A percentile compares a stretch with the other conserved stretches of the same genome.
phyloP scores from a whole-genome alignment of 2,329 filamentous ascomycete genomes.

The Ceratocystis cubensis region DNA sequence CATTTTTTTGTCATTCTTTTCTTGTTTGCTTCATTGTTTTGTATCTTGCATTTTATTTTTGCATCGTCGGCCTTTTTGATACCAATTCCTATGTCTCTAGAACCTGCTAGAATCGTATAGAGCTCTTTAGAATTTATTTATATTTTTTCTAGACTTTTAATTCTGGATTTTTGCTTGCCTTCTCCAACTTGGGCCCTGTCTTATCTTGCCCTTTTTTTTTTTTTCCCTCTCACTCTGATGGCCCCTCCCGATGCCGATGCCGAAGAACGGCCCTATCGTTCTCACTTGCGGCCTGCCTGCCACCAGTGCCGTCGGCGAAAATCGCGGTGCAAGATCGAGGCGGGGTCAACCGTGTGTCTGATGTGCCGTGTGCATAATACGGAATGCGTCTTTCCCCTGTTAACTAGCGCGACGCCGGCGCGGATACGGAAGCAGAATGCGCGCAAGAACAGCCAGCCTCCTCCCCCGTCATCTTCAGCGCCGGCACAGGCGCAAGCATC shows the following conservation, averaged over 20 bases:
- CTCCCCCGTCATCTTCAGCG: background rate
- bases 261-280: constrained; percentile 43
- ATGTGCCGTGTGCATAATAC: constrained; percentile 47
- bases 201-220: background rate
- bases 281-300: constrained; percentile 49
- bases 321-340: constrained; percentile 47
- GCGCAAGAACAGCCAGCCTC: constrained; percentile 11
- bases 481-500: background rate
- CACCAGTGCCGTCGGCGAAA: constrained; percentile 48
- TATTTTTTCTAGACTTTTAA: background rate
- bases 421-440: constrained; percentile 20
- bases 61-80: background rate
- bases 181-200: background rate
- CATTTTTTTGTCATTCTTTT: background rate
- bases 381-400: constrained; percentile 41
- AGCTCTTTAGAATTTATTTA: background rate
- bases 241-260: constrained; percentile 5
- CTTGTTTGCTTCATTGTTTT: background rate
- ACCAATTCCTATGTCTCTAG: background rate
- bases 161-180: background rate
- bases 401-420: constrained; percentile 22
- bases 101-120: background rate
- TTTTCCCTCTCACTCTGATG: background rate
- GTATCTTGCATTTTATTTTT: background rate
- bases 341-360: constrained; percentile 40